These are phyloP conservation scores for Zygnema cylindricum DNA, from an alignment of 139 green algal genomes.

Conservation along the genomic window DNA sequence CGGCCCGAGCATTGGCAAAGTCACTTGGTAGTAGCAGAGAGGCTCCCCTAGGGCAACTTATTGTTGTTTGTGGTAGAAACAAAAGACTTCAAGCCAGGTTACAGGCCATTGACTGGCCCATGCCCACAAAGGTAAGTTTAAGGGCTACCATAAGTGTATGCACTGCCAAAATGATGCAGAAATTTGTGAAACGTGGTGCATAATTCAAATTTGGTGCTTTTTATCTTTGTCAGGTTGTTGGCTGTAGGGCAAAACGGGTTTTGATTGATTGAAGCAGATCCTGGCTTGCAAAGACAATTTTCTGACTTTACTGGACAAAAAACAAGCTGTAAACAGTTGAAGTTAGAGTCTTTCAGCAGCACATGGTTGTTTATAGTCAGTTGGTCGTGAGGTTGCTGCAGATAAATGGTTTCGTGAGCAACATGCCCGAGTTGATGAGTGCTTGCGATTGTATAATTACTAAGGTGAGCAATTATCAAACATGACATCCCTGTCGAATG, in stretches of 20 bases:
- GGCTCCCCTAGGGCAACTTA: constrained; percentile 72
- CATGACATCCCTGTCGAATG: no score
- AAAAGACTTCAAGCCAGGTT: constrained; percentile 77
- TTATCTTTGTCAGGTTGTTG: no score
- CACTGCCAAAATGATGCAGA: no score
- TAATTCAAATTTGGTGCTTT: no score
- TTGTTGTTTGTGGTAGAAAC: constrained; percentile 95
- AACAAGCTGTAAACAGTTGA: no score
- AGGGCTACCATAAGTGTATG: no score
- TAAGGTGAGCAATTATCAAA: constrained; percentile 77
- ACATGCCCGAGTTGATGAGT: constrained; percentile 92
- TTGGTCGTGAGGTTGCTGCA: constrained; percentile 30
- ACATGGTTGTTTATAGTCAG: no score
- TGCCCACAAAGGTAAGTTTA: constrained; percentile 37
- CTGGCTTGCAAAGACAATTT: no score
- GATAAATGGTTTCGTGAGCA: constrained; percentile 87
- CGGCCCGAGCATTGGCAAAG: constrained; percentile 76
- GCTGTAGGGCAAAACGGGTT: no score
- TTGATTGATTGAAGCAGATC: no score
- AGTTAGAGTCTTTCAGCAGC: constrained; percentile 7
- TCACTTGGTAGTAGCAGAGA: constrained; percentile 64
- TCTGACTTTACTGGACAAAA: no score
- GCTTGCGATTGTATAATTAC: constrained; percentile 88
- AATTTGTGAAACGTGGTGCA: no score
- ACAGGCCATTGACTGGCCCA: constrained; percentile 44